Conservation (phyloP, 2,329 filamentous ascomycete genomes). For the Westerdykella sp. region DNA sequence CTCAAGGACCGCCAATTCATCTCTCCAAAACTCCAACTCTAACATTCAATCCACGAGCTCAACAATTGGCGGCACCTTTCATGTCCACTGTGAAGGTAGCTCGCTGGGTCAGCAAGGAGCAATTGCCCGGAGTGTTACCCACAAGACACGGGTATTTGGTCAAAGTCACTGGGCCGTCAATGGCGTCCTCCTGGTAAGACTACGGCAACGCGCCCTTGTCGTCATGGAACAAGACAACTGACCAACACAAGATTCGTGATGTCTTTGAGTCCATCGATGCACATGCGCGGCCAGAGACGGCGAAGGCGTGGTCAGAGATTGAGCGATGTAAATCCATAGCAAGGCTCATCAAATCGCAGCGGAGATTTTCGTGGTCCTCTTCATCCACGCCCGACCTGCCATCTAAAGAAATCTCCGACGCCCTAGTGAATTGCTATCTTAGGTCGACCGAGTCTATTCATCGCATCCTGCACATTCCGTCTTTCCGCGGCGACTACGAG, state of each 20-base stretch:
- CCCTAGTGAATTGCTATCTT: conserved; percentile 47
- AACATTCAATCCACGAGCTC: conserved; percentile 38
- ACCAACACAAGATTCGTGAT: conserved; percentile 37
- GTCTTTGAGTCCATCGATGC: conserved; percentile 44
- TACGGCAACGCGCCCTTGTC: background rate
- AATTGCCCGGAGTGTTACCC: conserved; percentile 42
- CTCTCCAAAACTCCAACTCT: conserved; percentile 10
- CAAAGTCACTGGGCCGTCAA: conserved; percentile 53
- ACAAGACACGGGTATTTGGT: conserved; percentile 54
- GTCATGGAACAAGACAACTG: background rate
- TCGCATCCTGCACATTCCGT: conserved; percentile 49
- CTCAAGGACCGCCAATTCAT: no score
- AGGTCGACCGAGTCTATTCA: conserved; percentile 44
- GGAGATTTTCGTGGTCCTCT: conserved; percentile 46
- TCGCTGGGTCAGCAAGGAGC: conserved; percentile 25
- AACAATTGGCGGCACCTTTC: conserved; percentile 40
- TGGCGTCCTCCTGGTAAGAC: conserved; percentile 41
- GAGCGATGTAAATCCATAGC: conserved; percentile 50
- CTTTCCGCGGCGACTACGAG: conserved; percentile 47
- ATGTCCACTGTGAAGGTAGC: conserved; percentile 38
- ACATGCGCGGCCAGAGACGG: conserved; percentile 33
- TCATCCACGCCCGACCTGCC: conserved; percentile 44
- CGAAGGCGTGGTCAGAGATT: conserved; percentile 35
- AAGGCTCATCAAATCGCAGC: conserved; percentile 47
- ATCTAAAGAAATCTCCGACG: conserved; percentile 40